These are phyloP conservation scores for Aspergillus baeticus DNA, from an alignment of 495 filamentous ascomycete genomes.

Conservation along the genomic window DNA sequence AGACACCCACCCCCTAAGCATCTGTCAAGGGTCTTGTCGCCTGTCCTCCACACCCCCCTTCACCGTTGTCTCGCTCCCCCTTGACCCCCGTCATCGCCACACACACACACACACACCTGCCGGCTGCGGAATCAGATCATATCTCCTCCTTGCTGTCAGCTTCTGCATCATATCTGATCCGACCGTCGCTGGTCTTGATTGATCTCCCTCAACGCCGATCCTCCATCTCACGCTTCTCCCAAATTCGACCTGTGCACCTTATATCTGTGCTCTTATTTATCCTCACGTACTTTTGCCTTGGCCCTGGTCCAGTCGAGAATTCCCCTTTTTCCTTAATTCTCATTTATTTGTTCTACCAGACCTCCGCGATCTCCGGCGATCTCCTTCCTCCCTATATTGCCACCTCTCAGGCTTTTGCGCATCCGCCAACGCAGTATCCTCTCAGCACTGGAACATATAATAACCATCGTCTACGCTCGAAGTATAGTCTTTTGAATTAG, in stretches of 20 bases:
- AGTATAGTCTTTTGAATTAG: neutral
- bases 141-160: slow-evolving; percentile 10
- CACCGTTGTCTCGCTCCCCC: neutral
- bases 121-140: neutral
- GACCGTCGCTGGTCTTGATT: slow-evolving; percentile 18
- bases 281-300: neutral
- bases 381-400: slow-evolving; percentile 11
- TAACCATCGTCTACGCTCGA: neutral
- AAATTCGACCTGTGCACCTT: slow-evolving; percentile 6
- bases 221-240: neutral
- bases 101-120: neutral
- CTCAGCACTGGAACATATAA: no score
- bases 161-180: slow-evolving; percentile 28
- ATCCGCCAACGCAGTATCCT: slow-evolving; percentile 2
- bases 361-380: neutral
- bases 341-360: slow-evolving; percentile 9
- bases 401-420: slow-evolving; percentile 11
- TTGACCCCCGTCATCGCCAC: neutral
- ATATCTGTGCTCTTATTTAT: neutral
- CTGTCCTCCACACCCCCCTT: slow-evolving; percentile 1
- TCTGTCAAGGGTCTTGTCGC: neutral
- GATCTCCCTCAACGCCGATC: slow-evolving; percentile 22
- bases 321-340: slow-evolving; percentile 10
- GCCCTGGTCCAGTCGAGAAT: neutral
- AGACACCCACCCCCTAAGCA: neutral